Percentiles rank a stretch among this genome's conserved stretches.
These are phyloP conservation scores for Metarhizium robertsii DNA, from an alignment of 2,329 filamentous ascomycete genomes.

Conservation along the genomic window DNA sequence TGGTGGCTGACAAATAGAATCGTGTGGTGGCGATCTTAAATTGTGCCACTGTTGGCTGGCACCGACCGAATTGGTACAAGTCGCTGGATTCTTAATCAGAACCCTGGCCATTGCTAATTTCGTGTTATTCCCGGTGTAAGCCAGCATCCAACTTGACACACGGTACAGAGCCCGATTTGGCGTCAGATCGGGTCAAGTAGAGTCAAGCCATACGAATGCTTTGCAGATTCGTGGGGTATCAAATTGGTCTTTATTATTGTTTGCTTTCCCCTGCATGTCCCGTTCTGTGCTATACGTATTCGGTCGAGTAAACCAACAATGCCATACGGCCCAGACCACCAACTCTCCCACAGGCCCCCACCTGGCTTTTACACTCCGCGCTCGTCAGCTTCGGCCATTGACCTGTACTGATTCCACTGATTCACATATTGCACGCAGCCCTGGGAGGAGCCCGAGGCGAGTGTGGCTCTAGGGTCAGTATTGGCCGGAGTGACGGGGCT, in stretches of 20 bases:
- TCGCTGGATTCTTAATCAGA: not conserved
- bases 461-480: not conserved
- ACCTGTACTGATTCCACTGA: not conserved
- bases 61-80: not conserved
- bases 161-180: no score
- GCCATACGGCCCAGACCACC: not conserved
- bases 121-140: not conserved
- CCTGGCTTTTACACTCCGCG: not conserved
- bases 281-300: not conserved
- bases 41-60: not conserved
- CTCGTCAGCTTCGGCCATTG: not conserved
- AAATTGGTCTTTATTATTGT: not conserved
- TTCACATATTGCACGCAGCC: not conserved
- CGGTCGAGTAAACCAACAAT: not conserved
- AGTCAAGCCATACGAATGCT: conserved; percentile 14
- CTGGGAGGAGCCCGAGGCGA: not conserved
- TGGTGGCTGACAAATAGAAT: no score
- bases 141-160: not conserved
- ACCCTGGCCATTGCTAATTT: not conserved
- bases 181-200: no score
- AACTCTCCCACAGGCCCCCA: not conserved
- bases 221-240: conserved; percentile 24
- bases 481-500: not conserved
- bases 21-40: not conserved
- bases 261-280: not conserved